Base-by-base conservation (phyloP, 371 early-diverging fungal genomes). In the Rhizopus microsporus region DNA sequence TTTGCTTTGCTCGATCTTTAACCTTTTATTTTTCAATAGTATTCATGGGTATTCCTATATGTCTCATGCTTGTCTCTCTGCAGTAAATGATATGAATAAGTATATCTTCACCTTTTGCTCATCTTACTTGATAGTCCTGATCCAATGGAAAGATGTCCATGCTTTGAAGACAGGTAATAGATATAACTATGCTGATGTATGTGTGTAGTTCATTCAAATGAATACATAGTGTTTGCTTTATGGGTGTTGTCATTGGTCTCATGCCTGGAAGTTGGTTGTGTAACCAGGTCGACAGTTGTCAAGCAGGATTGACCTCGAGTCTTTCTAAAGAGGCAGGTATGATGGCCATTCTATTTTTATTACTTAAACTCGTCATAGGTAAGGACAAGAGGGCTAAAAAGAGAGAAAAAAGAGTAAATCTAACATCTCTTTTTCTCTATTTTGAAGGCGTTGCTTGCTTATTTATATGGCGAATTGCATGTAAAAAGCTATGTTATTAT, bases 81-180 rank as follows among this genome's bases (percentile, higher is more conserved):
- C 88, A 89, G 79, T 78, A 75, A 69, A 74, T 67, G 10, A 30
- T 17, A 13, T 8, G 9, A 44, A 16, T 29, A 31, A 43, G 13
- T 12, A 37, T 30, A 33, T 39, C 1, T 3, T n/a, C 12, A 23
- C 16, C 8, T 15, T 43, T 49, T 12, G 5, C 30, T n/a, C 38
- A 17, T 45, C 10, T 17, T 9, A n/a, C 8, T 54, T 5, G 7
- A 0, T 49, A 78, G 79, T 51, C 90, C 92, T 17, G 86, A 89
- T 60, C 90, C 91, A 0, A 81, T 85, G 38, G 88, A 87, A 49
- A 77, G 85, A 49, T 92, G 92, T 62, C 92, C 92, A 1, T 92
- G 92, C 63, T 89, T 86, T 62, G 89, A 90, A 61, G 92, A 91
- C 68, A 80, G 85, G 63, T 72, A 65, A 46, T 35, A 40, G 13